These are phyloP conservation scores for Bifiguratus adelaidae DNA, from an alignment of 192 early-diverging fungal genomes.

Conservation along the genomic window DNA sequence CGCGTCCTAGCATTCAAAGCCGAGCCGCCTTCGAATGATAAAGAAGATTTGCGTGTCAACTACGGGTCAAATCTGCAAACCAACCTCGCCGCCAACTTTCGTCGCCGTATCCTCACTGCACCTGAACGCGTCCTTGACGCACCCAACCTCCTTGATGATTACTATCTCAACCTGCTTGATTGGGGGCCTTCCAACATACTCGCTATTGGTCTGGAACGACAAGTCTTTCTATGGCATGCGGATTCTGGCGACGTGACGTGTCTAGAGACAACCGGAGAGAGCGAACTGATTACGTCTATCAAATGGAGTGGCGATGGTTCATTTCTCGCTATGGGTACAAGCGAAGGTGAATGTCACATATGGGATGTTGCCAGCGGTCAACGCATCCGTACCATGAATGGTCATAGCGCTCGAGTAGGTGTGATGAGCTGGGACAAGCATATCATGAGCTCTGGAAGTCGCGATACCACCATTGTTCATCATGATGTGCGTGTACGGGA, in stretches of 20 bases:
- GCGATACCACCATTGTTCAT: constrained; percentile 87
- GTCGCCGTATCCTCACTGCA: constrained; percentile 64
- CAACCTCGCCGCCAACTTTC: constrained; percentile 11
- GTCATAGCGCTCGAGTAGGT: constrained; percentile 71
- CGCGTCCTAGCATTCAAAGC: constrained; percentile 75
- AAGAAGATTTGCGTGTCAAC: constrained; percentile 34
- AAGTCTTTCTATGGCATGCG: constrained; percentile 90
- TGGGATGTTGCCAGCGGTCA: constrained; percentile 76
- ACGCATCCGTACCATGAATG: constrained; percentile 75
- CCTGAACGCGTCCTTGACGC: constrained; percentile 87
- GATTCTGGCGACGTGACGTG: constrained; percentile 50
- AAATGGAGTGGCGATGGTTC: constrained; percentile 64
- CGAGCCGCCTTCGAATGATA: constrained; percentile 55
- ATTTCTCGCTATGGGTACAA: constrained; percentile 60
- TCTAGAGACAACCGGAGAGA: constrained; percentile 27
- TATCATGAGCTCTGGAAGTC: constrained; percentile 72
- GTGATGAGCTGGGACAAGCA: constrained; percentile 79
- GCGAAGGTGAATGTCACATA: constrained; percentile 75
- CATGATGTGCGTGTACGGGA: constrained; percentile 87
- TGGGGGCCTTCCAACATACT: constrained; percentile 78
- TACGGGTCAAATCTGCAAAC: constrained; percentile 39
- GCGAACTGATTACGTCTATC: constrained; percentile 60
- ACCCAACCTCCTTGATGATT: constrained; percentile 83
- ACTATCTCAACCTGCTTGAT: constrained; percentile 91
- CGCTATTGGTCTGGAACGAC: constrained; percentile 76